Conservation (phyloP, 768 basidiomycete genomes). For the Candolleomyces aberdarensis region DNA sequence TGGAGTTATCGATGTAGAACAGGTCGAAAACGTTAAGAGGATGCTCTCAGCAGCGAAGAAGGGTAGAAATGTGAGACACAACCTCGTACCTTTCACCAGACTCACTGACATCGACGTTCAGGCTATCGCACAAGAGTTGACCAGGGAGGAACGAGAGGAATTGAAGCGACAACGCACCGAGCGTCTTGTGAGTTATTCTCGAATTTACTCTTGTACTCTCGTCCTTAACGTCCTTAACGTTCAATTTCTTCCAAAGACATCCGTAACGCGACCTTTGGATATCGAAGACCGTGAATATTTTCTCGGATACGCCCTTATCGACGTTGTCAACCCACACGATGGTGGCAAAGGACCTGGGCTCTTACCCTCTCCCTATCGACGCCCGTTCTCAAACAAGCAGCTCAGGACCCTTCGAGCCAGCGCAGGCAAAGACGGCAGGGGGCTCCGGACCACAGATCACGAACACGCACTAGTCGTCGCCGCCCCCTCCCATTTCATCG, state of each 20-base stretch:
- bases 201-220: too few relatives aligned
- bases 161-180: too few relatives aligned
- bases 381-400: not conserved
- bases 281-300: not conserved
- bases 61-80: too few relatives aligned
- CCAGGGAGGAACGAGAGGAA: too few relatives aligned
- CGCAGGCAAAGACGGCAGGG: not conserved
- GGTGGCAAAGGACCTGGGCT: not conserved
- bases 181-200: too few relatives aligned
- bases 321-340: not conserved
- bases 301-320: not conserved
- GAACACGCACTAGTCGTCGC: not conserved
- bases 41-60: too few relatives aligned
- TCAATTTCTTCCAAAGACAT: not conserved
- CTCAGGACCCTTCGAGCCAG: not conserved
- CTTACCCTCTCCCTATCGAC: not conserved
- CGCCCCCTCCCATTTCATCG: not conserved
- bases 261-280: not conserved
- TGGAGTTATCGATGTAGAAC: too few relatives aligned
- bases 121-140: too few relatives aligned
- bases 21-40: too few relatives aligned
- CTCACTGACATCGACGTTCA: too few relatives aligned
- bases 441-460: not conserved
- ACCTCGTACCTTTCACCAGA: too few relatives aligned
- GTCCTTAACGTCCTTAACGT: not conserved